Evolutionary conservation across 1,284 basidiomycete species (phyloP), one percentile per base, ranked within the genome.

Genomic region (Tylopilus microsporus): DNA sequence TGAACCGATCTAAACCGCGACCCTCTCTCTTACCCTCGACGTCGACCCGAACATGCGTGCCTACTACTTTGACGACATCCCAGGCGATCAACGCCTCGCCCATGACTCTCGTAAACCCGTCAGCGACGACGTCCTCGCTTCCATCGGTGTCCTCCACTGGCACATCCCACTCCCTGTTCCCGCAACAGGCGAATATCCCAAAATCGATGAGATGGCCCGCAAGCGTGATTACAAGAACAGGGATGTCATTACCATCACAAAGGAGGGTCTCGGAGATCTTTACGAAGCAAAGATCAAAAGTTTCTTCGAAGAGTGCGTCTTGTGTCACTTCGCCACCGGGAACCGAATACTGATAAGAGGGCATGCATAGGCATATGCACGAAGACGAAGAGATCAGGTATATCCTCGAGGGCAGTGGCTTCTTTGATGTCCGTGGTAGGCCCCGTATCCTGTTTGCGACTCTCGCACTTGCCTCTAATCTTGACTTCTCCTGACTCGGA

Each of bases 331-430:
- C 34, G 11, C 30, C 3, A 6, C 36, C 32, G 13, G 4, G 11
- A 34, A 25, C 15, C 13, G 45, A n/a, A 19, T 39, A 43, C 43
- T 60, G 49, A 70, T 54, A 18, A 48, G 49, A n/a, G 15, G 30
- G 16, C 0, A n/a, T 10, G 47, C 5, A 61, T 59, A 91, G 89
- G 68, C 91, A 94, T 66, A 80, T 94, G 75, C 92, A 94, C 66
- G 91, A 94, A 73, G 92, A 94, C 65, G 92, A 94, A 71, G 92
- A 94, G 74, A 94, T 94, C 65, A 80, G 92, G 18, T 96, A 90
- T 70, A 86, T 94, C 63, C 78, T 91, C 46, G 79, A 81, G 1
- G 93, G 92, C 9, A 85, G 83, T 49, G 92, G 92, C 0, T 96
- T 85, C 77, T 95, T 94, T 67, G 92, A 94, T 63, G 81, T 93